Conservation (phyloP, 2,329 filamentous ascomycete species). For the Capronia americana region DNA sequence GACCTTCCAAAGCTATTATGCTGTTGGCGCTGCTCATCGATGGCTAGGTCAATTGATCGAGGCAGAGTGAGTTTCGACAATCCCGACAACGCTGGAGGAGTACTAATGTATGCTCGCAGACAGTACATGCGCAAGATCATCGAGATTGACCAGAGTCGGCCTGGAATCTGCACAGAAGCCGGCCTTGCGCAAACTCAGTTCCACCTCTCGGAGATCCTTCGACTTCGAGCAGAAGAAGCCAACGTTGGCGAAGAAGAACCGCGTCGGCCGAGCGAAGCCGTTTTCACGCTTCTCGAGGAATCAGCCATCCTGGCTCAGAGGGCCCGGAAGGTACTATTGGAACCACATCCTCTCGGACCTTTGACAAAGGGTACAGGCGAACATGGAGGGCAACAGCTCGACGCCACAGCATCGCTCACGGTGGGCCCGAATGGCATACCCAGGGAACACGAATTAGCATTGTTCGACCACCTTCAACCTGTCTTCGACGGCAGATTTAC, state of each 20-base stretch:
- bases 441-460: background rate
- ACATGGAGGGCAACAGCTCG: background rate
- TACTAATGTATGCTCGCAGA: background rate
- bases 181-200: slow-evolving; percentile 10
- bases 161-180: background rate
- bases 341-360: slow-evolving; percentile 1
- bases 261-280: background rate
- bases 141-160: background rate
- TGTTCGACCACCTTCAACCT: slow-evolving; percentile 12
- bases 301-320: background rate
- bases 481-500: slow-evolving; percentile 7
- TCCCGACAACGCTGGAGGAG: background rate
- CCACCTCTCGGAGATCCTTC: slow-evolving; percentile 1
- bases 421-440: background rate
- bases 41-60: background rate
- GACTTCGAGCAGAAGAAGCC: background rate
- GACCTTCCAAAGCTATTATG: slow-evolving; percentile 12
- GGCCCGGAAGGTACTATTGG: background rate
- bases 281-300: background rate
- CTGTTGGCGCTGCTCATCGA: slow-evolving; percentile 1
- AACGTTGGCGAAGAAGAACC: background rate
- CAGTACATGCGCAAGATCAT: background rate
- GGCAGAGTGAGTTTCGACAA: slow-evolving; percentile 3
- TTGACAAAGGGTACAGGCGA: background rate
- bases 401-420: background rate